Evolutionary conservation across 2,329 filamentous ascomycete species (phyloP), one percentile per base, ranked within the genome.

Genomic region (Bisporella sp.): DNA sequence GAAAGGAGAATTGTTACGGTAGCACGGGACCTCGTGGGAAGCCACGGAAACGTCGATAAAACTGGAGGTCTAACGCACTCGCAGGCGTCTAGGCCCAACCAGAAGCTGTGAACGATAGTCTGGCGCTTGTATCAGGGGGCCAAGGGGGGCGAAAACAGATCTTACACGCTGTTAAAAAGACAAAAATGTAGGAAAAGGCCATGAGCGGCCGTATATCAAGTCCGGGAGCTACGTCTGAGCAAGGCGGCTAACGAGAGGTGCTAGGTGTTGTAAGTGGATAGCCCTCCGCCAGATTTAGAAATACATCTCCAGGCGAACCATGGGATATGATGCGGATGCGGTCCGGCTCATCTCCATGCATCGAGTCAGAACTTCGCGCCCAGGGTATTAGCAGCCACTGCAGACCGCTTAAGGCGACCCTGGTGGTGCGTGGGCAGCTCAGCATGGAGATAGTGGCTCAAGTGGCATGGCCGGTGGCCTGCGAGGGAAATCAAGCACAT

Each of bases 301-400:
- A 64, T 62, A 61, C 63, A 68, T 65, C 63, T 69, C 66, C 60
- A 66, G 66, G 64, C 64, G 64, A 66, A 66, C 65, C 21, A 65
- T 65, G 66, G 67, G 68, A 68, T 70, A 66, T 67, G 64, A 66
- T 69, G 69, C 70, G 69, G 69, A 69, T 68, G 67, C 68, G 68
- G 69, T 65, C 69, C 70, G 69, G 70, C 67, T 64, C 61, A 63
- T 64, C 54, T 66, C 47, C 47, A 54, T 53, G 52, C 56, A 59
- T 52, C 60, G 52, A 63, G 56, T 60, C 48, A 54, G 47, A 60
- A 54, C 49, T 56, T 57, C 40, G 54, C 54, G 41, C 44, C 53
- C 53, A 58, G 53, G 54, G 54, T 59, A 32, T 37, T 52, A 44
- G 45, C 51, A 57, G 61, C 65, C 65, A 69, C 64, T 60, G 61